Conservation (phyloP, 2,329 filamentous ascomycete genomes). For the Xylaria digitata region DNA sequence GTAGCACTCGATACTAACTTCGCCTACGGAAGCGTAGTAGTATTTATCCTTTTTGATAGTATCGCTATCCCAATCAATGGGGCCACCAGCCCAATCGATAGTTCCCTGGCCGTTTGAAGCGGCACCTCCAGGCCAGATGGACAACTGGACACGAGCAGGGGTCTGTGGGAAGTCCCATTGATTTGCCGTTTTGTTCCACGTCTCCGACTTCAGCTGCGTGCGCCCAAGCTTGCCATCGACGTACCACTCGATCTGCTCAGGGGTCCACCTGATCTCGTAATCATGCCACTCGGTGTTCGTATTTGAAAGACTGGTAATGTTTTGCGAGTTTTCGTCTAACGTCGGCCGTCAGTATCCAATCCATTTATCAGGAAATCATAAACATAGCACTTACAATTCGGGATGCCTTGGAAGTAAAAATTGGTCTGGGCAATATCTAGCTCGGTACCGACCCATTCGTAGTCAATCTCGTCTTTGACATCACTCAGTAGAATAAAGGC, state of each 20-base stretch:
- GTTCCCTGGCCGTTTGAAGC: slow-evolving; percentile 84
- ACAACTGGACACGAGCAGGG: slow-evolving; percentile 89
- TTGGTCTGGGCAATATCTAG: slow-evolving; percentile 86
- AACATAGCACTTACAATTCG: slow-evolving; percentile 75
- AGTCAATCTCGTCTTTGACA: slow-evolving; percentile 98
- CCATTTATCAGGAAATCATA: background rate
- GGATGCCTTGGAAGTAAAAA: slow-evolving; percentile 95
- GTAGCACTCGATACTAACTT: slow-evolving; percentile 89
- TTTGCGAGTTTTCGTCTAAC: slow-evolving; percentile 78
- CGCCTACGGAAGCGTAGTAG: slow-evolving; percentile 84
- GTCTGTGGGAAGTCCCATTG: slow-evolving; percentile 92
- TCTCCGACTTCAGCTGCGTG: slow-evolving; percentile 78
- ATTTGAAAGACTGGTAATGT: slow-evolving; percentile 72
- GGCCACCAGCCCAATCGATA: slow-evolving; percentile 89
- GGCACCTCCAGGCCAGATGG: slow-evolving; percentile 93
- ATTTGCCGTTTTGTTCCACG: slow-evolving; percentile 86
- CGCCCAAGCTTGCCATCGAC: slow-evolving; percentile 85
- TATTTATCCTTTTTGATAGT: slow-evolving; percentile 88
- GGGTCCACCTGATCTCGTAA: slow-evolving; percentile 94
- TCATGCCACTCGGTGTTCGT: slow-evolving; percentile 84
- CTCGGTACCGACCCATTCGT: slow-evolving; percentile 89
- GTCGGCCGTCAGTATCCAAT: slow-evolving; percentile 40
- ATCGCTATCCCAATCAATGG: slow-evolving; percentile 84
- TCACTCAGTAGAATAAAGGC: slow-evolving; percentile 96
- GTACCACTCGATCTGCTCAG: slow-evolving; percentile 86